Base-by-base conservation (phyloP, 352 stramenopile species). In the Phytopythium chamaehyphon region DNA sequence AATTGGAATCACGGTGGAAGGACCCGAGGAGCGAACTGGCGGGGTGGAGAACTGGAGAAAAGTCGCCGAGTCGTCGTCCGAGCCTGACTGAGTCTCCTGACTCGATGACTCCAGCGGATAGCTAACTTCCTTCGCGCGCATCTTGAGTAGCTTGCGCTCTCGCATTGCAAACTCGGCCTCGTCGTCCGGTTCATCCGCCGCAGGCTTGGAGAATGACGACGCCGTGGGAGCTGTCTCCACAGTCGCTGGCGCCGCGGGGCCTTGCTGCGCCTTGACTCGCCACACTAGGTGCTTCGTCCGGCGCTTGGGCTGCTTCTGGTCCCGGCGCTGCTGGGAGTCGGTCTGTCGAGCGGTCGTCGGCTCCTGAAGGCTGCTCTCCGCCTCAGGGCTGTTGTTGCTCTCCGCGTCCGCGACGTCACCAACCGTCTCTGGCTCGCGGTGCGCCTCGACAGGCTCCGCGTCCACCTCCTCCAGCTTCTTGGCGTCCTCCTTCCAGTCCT, bases 21-120 rank as follows among this genome's bases (percentile, higher is more conserved):
- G 33, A 14, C 59, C 18, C 10, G 40, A 45, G 9, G 40, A 23
- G 9, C 9, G 40, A 16, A 22, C 40, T 3, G 14, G 19, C 18
- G 75, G 33, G 12, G 23, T 35, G 12, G 47, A 51, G 45, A 69
- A 78, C 22, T 63, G 64, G 26, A 76, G 14, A 19, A 77, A 73
- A 31, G 40, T 45, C 5, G 59, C 46, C 7, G 45, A 37, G 33
- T 84, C 75, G 23, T 88, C 74, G 39, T 86, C 74, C 1, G 77
- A 88, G 15, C 73, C 77, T 3, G 73, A 83, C 56, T 89, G 78
- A 15, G 78, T 89, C 49, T 89, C 78, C 43, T 89, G 78, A 36
- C 78, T 89, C 15, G 78, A 89, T 16, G 66, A 69, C 35, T 73
- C 77, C 14, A 51, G 56, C 54, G 40, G 65, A 72, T 22, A 51